Conservation (phyloP, 1,284 basidiomycete genomes). For the Chalciporus sp. region DNA sequence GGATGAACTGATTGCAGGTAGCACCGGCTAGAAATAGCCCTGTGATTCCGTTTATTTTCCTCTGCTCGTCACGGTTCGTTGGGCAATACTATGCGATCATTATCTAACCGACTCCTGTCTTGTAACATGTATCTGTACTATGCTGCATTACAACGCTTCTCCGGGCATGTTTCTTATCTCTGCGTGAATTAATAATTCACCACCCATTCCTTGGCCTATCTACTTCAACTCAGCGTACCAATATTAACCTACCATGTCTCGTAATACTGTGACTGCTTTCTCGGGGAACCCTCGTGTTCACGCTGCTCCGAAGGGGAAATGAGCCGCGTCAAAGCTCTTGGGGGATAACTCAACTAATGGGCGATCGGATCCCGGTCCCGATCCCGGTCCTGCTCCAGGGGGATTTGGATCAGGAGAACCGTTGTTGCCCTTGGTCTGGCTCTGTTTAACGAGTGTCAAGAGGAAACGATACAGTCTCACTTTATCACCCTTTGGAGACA, state of each 20-base stretch:
- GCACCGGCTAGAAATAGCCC: not conserved
- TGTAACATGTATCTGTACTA: no score
- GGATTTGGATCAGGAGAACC: not conserved
- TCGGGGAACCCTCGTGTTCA: slow-evolving; percentile 21
- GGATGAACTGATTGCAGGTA: slow-evolving; percentile 8
- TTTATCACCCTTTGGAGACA: slow-evolving; percentile 11
- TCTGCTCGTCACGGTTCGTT: no score
- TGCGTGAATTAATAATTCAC: no score
- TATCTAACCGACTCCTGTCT: no score
- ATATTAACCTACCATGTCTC: no score
- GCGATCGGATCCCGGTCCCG: not conserved
- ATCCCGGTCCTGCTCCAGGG: no score
- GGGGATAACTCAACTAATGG: slow-evolving; percentile 17
- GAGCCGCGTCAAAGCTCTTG: slow-evolving; percentile 24
- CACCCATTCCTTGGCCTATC: no score
- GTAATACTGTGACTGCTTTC: slow-evolving; percentile 27
- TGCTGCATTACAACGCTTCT: no score
- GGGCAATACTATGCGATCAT: no score
- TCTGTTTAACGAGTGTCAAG: slow-evolving; percentile 20
- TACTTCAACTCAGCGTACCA: no score
- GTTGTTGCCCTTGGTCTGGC: not conserved
- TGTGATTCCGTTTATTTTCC: no score
- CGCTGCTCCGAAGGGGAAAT: slow-evolving; percentile 30
- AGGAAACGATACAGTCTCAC: slow-evolving; percentile 35
- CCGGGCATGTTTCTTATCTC: no score